Percentiles rank a stretch among this genome's conserved stretches.
These are phyloP conservation scores for Psophocarpus tetragonolobus DNA, from an alignment of 306 rosid species.

Conservation along the genomic window DNA sequence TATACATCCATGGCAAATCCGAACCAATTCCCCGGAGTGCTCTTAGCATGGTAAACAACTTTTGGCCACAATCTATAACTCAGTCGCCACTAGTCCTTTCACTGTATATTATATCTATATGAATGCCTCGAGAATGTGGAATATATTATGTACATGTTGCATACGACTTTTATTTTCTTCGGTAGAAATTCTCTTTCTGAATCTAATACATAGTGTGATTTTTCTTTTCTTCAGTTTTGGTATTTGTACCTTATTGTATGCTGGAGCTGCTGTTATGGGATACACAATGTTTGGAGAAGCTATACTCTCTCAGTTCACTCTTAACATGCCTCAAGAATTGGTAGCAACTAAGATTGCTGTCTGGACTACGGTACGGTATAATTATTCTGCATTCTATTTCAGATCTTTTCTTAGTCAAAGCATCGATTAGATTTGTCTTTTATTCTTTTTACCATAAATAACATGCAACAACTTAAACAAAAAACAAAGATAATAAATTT, in stretches of 20 bases:
- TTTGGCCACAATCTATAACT: background rate
- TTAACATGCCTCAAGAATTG: constrained; percentile 80
- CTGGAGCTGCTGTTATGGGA: constrained; percentile 90
- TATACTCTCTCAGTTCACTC: constrained; percentile 83
- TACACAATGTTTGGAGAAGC: constrained; percentile 95
- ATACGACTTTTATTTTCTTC: background rate
- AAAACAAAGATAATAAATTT: too few species aligned
- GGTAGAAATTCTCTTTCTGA: background rate
- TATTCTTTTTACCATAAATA: background rate
- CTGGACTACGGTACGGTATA: constrained; percentile 99
- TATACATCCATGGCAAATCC: constrained; percentile 85
- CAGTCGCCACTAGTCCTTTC: background rate
- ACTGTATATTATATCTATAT: background rate
- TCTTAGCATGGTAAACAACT: constrained; percentile 68
- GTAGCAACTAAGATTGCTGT: constrained; percentile 91
- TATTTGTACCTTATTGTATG: constrained; percentile 73
- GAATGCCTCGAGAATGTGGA: background rate
- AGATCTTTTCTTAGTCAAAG: background rate
- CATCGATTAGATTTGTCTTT: background rate
- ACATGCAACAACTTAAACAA: too few species aligned
- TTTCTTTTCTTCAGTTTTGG: constrained; percentile 55
- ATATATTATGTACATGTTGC: background rate
- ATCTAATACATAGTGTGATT: constrained; percentile 22
- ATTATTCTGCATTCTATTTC: constrained; percentile 15
- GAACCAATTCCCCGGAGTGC: constrained; percentile 72